Base-by-base conservation (phyloP, 78 protist species). In the Planoprotostelium fungivorum region DNA sequence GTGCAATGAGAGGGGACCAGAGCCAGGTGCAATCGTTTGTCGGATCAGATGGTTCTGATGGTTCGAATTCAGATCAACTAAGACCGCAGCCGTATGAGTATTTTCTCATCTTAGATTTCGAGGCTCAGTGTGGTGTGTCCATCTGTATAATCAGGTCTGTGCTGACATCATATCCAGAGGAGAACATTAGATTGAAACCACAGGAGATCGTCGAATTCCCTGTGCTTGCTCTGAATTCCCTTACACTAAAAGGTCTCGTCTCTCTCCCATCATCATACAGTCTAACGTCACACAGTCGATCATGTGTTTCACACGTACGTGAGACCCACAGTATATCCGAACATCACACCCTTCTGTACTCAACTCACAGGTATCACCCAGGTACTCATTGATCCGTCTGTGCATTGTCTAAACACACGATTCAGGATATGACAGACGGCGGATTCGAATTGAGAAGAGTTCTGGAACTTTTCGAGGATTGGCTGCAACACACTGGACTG, bases 151-250 rank as follows among this genome's bases (percentile, higher is more conserved):
- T 37, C 88, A 29, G n/a, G 63, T 36, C 29, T 35, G 29, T 25
- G 34, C 16, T 16, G 16, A 5, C 5, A 16, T 85, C 87, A 35
- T 36, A 29, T 73, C 29, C 35, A 35, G 63, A 35, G 34, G 16
- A 36, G 34, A 35, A 35, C 16, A 16, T 36, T 5, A 85, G 37
- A 85, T 36, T 85, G 87, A 35, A 35, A 16, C 83, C 90, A 0
- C 90, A 91, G 28, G 92, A 92, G 86, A 87, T 92, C 73, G 89
- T 92, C 86, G 94, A 92, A 39, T 86, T 84, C n/a, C 91, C 94
- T 1, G 10, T 63, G 1, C 39, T 92, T 23, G 36, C 86, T 36
- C 35, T 92, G 29, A 83, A 89, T 84, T 38, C 84, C 0, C 10
- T 29, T 9, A 0, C 28, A 34, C 36, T 38, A 0, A 88, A 25